Conservation (phyloP, 83 land plant species). For the Picea abies region DNA sequence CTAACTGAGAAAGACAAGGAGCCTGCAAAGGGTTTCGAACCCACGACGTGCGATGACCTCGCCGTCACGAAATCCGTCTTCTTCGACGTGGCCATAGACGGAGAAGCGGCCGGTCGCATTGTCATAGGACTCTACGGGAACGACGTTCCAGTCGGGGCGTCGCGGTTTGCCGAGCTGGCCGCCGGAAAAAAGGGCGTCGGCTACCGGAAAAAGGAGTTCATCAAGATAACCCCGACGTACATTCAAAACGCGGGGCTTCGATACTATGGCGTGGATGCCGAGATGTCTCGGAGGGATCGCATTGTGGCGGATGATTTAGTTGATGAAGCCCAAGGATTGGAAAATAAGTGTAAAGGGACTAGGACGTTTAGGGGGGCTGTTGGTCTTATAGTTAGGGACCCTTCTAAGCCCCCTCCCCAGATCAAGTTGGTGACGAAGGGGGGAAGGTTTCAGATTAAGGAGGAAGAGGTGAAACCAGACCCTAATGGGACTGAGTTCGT, state of each 20-base stretch:
- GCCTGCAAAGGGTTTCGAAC: not conserved
- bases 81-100: conserved; percentile 81
- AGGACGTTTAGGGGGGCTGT: conserved; percentile 60
- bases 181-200: conserved; percentile 73
- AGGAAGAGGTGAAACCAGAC: conserved; percentile 68
- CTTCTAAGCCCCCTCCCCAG: conserved; percentile 80
- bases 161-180: conserved; percentile 69
- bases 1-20: not conserved
- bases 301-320: conserved; percentile 46
- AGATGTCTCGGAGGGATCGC: conserved; percentile 57
- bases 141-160: conserved; percentile 63
- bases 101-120: conserved; percentile 77
- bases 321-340: conserved; percentile 42
- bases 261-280: conserved; percentile 76
- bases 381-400: conserved; percentile 72
- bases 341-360: conserved; percentile 32
- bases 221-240: conserved; percentile 74
- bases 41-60: conserved; percentile 9
- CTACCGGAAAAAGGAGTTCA: conserved; percentile 86
- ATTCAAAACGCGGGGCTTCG: conserved; percentile 89
- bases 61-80: conserved; percentile 62
- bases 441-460: conserved; percentile 78
- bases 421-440: conserved; percentile 78
- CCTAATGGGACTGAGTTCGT: conserved; percentile 97
- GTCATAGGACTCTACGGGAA: conserved; percentile 71